These are phyloP conservation scores for Leishmania martiniquensis DNA, from an alignment of 208 protist genomes.

Conservation along the genomic window DNA sequence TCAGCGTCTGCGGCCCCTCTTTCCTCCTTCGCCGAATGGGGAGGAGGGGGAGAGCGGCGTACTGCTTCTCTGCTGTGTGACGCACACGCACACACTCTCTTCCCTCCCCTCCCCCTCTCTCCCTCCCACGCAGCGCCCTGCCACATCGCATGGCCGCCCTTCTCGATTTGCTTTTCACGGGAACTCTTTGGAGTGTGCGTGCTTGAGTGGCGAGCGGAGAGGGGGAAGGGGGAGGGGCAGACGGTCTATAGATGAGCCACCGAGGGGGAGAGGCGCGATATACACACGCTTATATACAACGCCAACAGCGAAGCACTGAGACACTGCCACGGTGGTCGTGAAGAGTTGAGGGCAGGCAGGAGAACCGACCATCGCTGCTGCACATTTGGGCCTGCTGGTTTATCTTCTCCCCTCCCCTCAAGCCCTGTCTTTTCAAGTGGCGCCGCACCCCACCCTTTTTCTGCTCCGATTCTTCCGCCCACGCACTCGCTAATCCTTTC, in stretches of 20 bases:
- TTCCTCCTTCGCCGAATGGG: not conserved
- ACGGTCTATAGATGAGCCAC: not conserved
- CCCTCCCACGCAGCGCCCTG: no score
- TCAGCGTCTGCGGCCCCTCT: not conserved
- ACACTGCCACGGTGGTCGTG: not conserved
- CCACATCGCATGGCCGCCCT: not conserved
- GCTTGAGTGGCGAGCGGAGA: not conserved
- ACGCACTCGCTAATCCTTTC: not conserved
- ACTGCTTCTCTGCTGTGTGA: not conserved
- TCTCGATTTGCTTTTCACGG: slow-evolving; percentile 6
- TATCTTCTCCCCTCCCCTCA: not conserved
- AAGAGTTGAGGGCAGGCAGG: not conserved
- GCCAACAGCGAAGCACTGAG: no score
- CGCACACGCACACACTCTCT: not conserved
- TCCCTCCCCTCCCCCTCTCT: not conserved
- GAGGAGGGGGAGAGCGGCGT: not conserved
- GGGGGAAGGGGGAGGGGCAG: not conserved
- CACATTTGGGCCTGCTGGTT: not conserved
- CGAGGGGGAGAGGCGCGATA: not conserved
- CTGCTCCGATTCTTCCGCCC: not conserved
- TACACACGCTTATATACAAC: no score
- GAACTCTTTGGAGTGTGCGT: no score
- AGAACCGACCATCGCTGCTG: not conserved
- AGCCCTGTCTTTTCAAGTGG: not conserved
- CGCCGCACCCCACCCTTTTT: not conserved